These are phyloP conservation scores for Uncinocarpus reesii DNA, from an alignment of 2,329 filamentous ascomycete species.

Conservation along the genomic window DNA sequence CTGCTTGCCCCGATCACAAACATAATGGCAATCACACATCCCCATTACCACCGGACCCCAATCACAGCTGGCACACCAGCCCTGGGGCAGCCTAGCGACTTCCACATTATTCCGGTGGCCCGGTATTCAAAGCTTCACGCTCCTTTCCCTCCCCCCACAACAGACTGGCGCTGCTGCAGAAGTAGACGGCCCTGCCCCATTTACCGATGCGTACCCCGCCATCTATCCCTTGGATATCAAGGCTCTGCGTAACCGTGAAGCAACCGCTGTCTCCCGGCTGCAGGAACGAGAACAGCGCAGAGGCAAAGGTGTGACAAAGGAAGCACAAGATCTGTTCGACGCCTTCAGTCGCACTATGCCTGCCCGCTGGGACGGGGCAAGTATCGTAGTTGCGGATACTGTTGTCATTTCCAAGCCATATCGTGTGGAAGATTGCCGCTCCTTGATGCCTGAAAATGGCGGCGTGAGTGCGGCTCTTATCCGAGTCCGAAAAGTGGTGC, in stretches of 20 bases:
- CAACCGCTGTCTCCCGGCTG: slow-evolving; percentile 45
- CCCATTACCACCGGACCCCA: slow-evolving; percentile 30
- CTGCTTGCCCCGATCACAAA: slow-evolving; percentile 51
- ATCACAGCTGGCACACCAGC: slow-evolving; percentile 19
- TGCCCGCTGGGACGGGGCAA: slow-evolving; percentile 48
- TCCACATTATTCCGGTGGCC: slow-evolving; percentile 51
- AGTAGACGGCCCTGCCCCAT: slow-evolving; percentile 28
- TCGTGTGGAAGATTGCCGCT: slow-evolving; percentile 44
- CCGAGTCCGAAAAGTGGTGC: slow-evolving; percentile 41
- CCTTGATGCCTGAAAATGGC: slow-evolving; percentile 32
- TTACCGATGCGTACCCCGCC: slow-evolving; percentile 39
- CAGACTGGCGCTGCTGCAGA: slow-evolving; percentile 2
- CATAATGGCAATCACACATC: slow-evolving; percentile 50
- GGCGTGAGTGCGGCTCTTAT: slow-evolving; percentile 29
- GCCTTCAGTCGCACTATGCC: slow-evolving; percentile 51
- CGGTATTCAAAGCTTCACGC: slow-evolving; percentile 49
- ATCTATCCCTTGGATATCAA: slow-evolving; percentile 44
- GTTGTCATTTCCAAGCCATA: slow-evolving; percentile 52
- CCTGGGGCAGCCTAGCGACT: slow-evolving; percentile 42
- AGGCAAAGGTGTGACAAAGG: slow-evolving; percentile 51
- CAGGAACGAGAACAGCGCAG: slow-evolving; percentile 49
- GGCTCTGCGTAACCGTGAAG: slow-evolving; percentile 46
- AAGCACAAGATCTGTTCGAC: slow-evolving; percentile 56
- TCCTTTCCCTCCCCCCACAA: slow-evolving; percentile 35
- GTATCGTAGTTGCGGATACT: slow-evolving; percentile 52